A percentile compares a stretch with the other conserved stretches of the same genome.
These are phyloP conservation scores for Colletotrichum cuscutae DNA, from an alignment of 2,329 filamentous ascomycete genomes.

Conservation along the genomic window DNA sequence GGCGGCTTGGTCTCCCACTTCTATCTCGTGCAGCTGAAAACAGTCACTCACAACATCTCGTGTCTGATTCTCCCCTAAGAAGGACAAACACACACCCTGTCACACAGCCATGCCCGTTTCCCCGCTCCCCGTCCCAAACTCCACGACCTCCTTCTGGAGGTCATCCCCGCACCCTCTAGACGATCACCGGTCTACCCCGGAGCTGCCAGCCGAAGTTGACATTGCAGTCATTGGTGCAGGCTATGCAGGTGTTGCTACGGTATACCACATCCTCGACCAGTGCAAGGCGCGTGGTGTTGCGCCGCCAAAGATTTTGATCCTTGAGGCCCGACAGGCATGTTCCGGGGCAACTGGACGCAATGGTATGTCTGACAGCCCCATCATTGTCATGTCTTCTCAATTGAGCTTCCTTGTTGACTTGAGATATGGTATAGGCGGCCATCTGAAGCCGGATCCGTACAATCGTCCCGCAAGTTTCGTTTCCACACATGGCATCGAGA, in stretches of 20 bases:
- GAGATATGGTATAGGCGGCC: conserved; percentile 59
- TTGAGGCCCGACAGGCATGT: conserved; percentile 61
- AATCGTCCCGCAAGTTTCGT: conserved; percentile 66
- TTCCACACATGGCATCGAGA: conserved; percentile 52
- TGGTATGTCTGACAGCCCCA: conserved; percentile 55
- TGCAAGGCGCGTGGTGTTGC: conserved; percentile 41
- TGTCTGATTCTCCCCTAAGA: not conserved
- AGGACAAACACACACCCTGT: not conserved
- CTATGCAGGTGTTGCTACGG: conserved; percentile 35
- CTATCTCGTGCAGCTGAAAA: not conserved
- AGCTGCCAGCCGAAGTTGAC: conserved; percentile 31
- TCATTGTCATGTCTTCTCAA: conserved; percentile 53
- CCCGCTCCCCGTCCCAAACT: conserved; percentile 33
- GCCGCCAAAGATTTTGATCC: conserved; percentile 49
- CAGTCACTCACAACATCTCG: not conserved
- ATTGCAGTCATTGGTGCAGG: conserved; percentile 36
- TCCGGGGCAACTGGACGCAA: conserved; percentile 66
- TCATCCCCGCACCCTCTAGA: conserved; percentile 31
- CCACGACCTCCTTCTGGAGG: conserved; percentile 36
- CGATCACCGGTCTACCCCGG: conserved; percentile 34
- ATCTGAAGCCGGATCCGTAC: conserved; percentile 60
- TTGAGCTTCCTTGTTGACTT: conserved; percentile 52
- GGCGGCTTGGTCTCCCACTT: not conserved
- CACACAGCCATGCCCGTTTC: conserved; percentile 17
- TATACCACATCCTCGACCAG: conserved; percentile 39